These are phyloP conservation scores for Discostella stelligeroides DNA, from an alignment of 108 stramenopile genomes.

Conservation along the genomic window DNA sequence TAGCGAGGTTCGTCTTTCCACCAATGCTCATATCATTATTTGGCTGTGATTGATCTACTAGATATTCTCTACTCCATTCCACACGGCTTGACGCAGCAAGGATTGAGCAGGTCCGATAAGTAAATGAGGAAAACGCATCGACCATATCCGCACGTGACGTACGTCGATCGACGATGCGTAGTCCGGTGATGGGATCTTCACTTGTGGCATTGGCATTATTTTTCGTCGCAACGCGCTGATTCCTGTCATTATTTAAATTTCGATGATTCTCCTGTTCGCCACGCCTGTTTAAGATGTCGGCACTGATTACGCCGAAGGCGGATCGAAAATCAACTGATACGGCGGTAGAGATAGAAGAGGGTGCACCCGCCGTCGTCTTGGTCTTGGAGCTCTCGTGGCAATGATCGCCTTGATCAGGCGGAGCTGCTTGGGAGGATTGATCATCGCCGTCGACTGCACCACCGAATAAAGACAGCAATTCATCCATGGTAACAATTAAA, in stretches of 20 bases:
- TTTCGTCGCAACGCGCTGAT: neutral
- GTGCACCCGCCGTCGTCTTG: neutral
- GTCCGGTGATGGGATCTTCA: constrained; percentile 28
- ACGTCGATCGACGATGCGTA: constrained; percentile 44
- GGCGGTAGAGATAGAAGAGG: no score
- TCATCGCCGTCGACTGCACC: neutral
- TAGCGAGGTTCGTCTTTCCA: constrained; percentile 39
- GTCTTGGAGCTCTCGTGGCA: neutral
- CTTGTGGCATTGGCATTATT: neutral
- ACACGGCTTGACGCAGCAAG: constrained; percentile 24
- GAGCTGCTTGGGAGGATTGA: no score
- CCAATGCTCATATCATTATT: neutral
- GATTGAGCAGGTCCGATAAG: constrained; percentile 26
- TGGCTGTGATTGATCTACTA: constrained; percentile 1
- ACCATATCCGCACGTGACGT: constrained; percentile 38
- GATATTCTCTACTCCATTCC: constrained; percentile 20
- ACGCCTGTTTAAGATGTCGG: no score
- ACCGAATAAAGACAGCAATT: constrained; percentile 38
- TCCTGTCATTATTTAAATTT: no score
- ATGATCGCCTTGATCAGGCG: neutral
- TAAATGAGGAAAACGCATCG: constrained; percentile 30
- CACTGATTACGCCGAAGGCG: no score
- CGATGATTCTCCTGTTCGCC: no score
- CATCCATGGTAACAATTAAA: constrained; percentile 31
- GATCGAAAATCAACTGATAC: no score